Base-by-base conservation (phyloP, 345 rosid species). In the Cardamine resedifolia region DNA sequence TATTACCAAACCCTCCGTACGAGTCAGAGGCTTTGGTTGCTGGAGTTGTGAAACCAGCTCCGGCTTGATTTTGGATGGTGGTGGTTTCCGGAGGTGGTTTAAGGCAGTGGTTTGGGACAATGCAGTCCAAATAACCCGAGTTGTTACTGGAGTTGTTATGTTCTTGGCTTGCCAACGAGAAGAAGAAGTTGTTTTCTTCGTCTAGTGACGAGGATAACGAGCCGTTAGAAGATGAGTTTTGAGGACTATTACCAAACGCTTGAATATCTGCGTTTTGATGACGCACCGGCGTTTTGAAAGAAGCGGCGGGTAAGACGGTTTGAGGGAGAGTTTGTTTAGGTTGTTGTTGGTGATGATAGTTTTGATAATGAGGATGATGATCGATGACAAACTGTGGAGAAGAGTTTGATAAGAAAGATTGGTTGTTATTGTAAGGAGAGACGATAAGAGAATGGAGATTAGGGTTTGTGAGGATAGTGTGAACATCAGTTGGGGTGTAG, bases 101-200 rank as follows among this genome's bases (percentile, higher is more conserved):
- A 65, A 94, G 78, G 85, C 98, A 94, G 80, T 78, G 88, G 55
- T 87, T 88, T 26, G 98, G 98, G 56, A 94, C 98, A 79, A 94
- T 86, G 86, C 96, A 89, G 74, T 86, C 88, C 84, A 94, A 78
- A 84, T 91, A 91, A 48, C 98, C 98, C 0, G 98, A 94, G 83
- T 91, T 92, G 44, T 50, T 74, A 14, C 27, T 64, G 2, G 77
- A 34, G 58, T 48, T 58, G 3, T 44, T 60, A 52, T 66, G 31
- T 33, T 72, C 71, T 23, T 60, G 49, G 49, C 21, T 60, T 38
- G 65, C 43, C 43, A 66, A 51, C 28, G 81, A 79, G 79, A 84
- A 80, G 72, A 85, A 83, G 78, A 84, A 86, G 64, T 67, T 74
- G 56, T 59, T 67, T 21, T 84, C 84, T 16, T 85, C 85, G 62